Base-by-base conservation (phyloP, 352 stramenopile genomes). In the Blastocystis sp. region DNA sequence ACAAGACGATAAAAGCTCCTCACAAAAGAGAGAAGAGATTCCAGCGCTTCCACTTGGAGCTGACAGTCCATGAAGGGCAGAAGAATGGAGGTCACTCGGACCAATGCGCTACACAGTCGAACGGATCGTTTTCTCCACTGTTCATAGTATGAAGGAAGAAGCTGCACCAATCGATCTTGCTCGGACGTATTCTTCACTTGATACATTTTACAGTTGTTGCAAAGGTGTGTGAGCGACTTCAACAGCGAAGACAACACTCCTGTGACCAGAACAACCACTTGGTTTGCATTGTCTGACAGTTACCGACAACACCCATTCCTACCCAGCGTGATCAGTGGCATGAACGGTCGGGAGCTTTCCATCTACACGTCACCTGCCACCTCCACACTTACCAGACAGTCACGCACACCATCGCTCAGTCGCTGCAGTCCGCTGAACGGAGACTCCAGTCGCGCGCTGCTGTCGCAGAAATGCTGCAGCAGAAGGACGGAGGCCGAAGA, bases 1-100 rank as follows among this genome's bases (percentile, higher is more conserved):
- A 78, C 67, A 34, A 78, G 11, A 18, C 27, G n/a, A 44, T 78
- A 78, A 34, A 78, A 78, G 9, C 46, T 44, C 36, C 57, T 78
- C 9, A 78, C 7, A 27, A 78, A 27, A 40, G 16, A 11, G 7
- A 78, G 49, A 27, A 78, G 24, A n/a, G 14, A 36, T 36, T 78
- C 67, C 14, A 4, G 36, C 4, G 42, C 46, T n/a, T 6, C 34
- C 24, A 78, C 67, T 2, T 34, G 9, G 14, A 61, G 32, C 48
- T n/a, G 4, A 9, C n/a, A 32, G 7, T 61, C 38, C 24, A 61
- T 38, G 21, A 78, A 44, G 11, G 44, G 67, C 24, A 24, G 44
- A 3, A 38, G 6, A 29, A 11, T 7, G 8, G 24, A 32, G 24
- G 36, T 16, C 18, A 61, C 34, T 44, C 34, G 38, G 8, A 61